These are phyloP conservation scores for Zymoseptoria crescenta DNA, from an alignment of 2,329 filamentous ascomycete genomes.

Conservation along the genomic window DNA sequence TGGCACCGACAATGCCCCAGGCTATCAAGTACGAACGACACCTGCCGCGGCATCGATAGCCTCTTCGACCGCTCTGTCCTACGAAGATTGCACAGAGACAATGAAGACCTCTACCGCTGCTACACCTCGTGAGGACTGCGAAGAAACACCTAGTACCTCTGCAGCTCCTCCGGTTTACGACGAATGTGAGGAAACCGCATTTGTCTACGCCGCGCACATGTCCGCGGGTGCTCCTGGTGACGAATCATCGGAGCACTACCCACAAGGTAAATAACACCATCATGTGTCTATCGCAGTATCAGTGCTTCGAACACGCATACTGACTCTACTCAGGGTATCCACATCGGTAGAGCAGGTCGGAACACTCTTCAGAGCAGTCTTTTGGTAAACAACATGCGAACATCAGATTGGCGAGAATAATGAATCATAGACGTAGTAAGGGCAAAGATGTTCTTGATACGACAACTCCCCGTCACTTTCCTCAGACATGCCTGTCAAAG, in stretches of 20 bases:
- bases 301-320: neutral
- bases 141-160: neutral
- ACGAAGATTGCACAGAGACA: neutral
- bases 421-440: neutral
- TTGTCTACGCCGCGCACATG: neutral
- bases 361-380: no score
- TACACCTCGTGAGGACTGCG: neutral
- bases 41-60: neutral
- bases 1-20: neutral
- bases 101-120: neutral
- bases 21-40: neutral
- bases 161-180: neutral
- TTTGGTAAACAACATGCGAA: neutral
- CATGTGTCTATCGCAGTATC: neutral
- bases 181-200: neutral
- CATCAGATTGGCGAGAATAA: neutral
- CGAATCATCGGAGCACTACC: neutral
- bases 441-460: neutral
- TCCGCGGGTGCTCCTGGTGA: neutral
- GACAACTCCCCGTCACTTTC: neutral
- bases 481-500: neutral
- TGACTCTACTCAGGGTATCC: neutral
- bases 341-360: no score
- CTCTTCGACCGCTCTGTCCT: neutral
- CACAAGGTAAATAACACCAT: neutral